phyloP scores from a whole-genome alignment of 768 basidiomycete genomes.

The Trichaptum fuscoviolaceum region DNA sequence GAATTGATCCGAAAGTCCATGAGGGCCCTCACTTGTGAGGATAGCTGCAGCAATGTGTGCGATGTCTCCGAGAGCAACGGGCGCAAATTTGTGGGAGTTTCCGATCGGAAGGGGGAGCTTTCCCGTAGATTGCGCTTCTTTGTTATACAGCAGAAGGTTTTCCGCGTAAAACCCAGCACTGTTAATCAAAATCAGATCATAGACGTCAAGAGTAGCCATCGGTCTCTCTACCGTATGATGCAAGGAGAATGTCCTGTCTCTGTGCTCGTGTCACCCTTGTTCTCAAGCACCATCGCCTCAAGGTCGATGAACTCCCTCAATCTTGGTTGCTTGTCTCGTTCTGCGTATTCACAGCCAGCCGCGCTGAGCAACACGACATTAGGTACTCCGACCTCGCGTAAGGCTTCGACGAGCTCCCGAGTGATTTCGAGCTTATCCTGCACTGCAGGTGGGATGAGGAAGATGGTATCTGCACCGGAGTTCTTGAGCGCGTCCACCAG shows the following conservation, averaged over 20 bases:
- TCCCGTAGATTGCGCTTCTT: constrained; percentile 21
- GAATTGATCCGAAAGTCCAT: constrained; percentile 24
- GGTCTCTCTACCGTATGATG: constrained; percentile 18
- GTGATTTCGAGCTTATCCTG: constrained; percentile 23
- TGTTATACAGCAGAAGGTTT: constrained; percentile 25
- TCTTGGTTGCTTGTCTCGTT: constrained; percentile 24
- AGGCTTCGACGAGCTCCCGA: constrained; percentile 16
- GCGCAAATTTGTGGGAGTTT: constrained; percentile 22
- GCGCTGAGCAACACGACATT: constrained; percentile 22
- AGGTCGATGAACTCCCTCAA: constrained; percentile 28
- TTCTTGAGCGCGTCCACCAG: constrained; percentile 16
- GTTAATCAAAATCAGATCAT: neutral
- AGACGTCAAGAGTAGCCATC: too few relatives aligned
- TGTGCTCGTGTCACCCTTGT: constrained; percentile 18
- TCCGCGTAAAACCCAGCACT: constrained; percentile 27
- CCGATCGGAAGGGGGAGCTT: constrained; percentile 25
- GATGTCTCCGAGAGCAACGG: constrained; percentile 26
- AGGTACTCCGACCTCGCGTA: constrained; percentile 19
- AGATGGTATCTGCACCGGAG: constrained; percentile 16
- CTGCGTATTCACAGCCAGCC: constrained; percentile 26
- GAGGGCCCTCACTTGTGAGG: constrained; percentile 23
- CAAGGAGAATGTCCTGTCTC: constrained; percentile 26
- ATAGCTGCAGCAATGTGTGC: constrained; percentile 23
- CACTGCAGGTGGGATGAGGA: constrained; percentile 23
- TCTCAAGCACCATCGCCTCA: constrained; percentile 23